Base-by-base conservation (phyloP, 1,284 basidiomycete species). In the Boletus smithii region DNA sequence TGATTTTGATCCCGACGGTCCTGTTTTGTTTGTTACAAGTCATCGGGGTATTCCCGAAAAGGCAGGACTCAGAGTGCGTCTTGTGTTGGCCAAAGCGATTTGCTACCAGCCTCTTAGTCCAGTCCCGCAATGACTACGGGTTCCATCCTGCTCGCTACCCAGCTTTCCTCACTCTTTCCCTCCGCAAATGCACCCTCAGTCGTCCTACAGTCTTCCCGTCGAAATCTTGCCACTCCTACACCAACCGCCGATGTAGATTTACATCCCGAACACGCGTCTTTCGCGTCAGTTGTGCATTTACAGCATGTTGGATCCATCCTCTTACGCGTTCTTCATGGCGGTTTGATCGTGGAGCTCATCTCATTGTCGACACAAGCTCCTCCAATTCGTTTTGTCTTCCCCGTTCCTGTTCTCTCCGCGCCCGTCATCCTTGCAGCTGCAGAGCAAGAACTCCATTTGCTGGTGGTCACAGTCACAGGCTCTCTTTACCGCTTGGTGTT, bases 401-500 rank as follows among this genome's bases (percentile, higher is more conserved):
- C 91, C 22, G 80, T 85, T 16, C 63, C 75, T n/a, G 69, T 94
- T 31, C 66, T 88, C 8, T 75, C 85, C 17, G 71, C 75, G 31
- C 88, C 89, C 6, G 75, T 80, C 24, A 65, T 92, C 45, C 74
- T 87, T 51, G 62, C 83, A 13, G 83, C 75, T 60, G 72, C 79
- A 33, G 70, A 76, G 6, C 70, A 77, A 8, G 77, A 84, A 56
- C 68, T 95, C 8, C 86, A 91, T 63, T 63, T 95, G 14, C 59
- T 92, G 31, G 81, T 81, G 0, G 74, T 88, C 22, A 88, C 90
- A 0, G 68, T 74, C 38, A 71, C 73, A 8, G 86, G 86, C 5
- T 86, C 87, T 11, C 72, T 95, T n/a, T 91, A 87, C 66, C 80
- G 88, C 29, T 59, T 95, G 29, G 76, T 82, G 2, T 72, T 95